Base-by-base conservation (phyloP, 441 rosid species). In the Euphorbia schlechtendalii region DNA sequence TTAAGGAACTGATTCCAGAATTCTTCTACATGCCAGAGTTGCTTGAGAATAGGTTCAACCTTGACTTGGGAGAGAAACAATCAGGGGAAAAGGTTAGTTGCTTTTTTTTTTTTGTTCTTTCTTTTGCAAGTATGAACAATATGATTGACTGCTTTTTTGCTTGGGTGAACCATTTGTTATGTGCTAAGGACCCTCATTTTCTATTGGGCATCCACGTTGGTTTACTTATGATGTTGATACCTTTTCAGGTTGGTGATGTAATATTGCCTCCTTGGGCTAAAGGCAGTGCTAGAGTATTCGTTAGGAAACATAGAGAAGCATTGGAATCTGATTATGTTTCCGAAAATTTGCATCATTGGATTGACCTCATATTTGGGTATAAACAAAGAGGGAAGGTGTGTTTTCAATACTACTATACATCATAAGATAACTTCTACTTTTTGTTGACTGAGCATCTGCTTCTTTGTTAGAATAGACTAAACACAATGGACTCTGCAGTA, bases 1-100 rank as follows among this genome's bases (percentile, higher is more conserved):
- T 96, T 72, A 96, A 96, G 79, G 99, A 96, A 80, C 76, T 93
- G 65, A 93, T 96, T 83, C 99, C 99, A 30, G 99, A 96, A 66
- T 96, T 96, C 86, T 96, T 96, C 74, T 96, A 96, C 88, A 81
- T 93, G 87, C 98, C 99, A 0, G 98, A 93, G 82, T 93, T 92
- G 67, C 73, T 96, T 78, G 99, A 87, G 71, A 96, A 96, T 68
- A 77, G 80, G 55, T 93, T 93, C 84, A 77, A 73, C 61, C 95
- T 96, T 48, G 92, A 96, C 77, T 81, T 96, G 83, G 99, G 99
- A 64, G 96, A 87, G 78, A 96, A 93, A 78, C 99, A 96, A 69
- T 93, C 99, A 0, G 99, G 99, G 77, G 99, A 96, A 74, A 87
- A 96, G 99, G 98, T 95, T 66, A 41, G 84, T 77, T 63, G 69